Conservation (phyloP, 441 rosid species). For the Daphne laureola region DNA sequence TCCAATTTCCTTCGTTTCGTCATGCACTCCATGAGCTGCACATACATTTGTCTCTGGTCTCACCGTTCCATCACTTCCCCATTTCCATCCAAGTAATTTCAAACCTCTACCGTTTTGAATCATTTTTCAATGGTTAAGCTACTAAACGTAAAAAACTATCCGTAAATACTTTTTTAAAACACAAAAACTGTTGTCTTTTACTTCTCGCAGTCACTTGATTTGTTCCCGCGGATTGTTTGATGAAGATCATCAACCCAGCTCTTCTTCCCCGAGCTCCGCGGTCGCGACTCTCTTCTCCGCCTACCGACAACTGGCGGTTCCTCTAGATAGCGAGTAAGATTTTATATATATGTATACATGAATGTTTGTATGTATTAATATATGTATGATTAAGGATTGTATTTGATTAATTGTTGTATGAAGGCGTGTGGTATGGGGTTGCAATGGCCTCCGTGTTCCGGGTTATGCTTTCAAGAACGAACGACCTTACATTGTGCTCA, state of each 20-base stretch:
- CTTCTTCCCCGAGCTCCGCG: conserved; percentile 32
- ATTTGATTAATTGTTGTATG: too few relatives aligned
- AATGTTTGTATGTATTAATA: neutral
- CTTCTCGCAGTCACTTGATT: conserved; percentile 43
- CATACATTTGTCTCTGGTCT: conserved; percentile 77
- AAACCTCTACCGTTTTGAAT: too few relatives aligned
- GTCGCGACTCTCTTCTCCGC: conserved; percentile 36
- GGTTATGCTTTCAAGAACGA: conserved; percentile 54
- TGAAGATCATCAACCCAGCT: conserved; percentile 36
- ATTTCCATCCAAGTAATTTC: conserved; percentile 42
- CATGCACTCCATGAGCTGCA: conserved; percentile 37
- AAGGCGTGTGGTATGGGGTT: neutral
- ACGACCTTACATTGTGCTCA: conserved; percentile 43
- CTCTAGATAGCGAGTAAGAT: conserved; percentile 33
- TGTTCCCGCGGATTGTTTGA: conserved; percentile 45
- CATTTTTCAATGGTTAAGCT: too few relatives aligned
- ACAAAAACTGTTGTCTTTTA: too few relatives aligned
- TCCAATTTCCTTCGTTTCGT: conserved; percentile 35
- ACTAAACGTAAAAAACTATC: too few relatives aligned
- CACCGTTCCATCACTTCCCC: conserved; percentile 18
- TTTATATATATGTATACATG: neutral
- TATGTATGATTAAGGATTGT: neutral
- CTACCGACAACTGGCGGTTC: conserved; percentile 34
- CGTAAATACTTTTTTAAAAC: too few relatives aligned
- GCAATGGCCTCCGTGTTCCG: conserved; percentile 38